A percentile compares a stretch with the other conserved stretches of the same genome.
These are phyloP conservation scores for Debaryomyces sp. DNA, from an alignment of 1,139 yeast genomes.

Conservation along the genomic window DNA sequence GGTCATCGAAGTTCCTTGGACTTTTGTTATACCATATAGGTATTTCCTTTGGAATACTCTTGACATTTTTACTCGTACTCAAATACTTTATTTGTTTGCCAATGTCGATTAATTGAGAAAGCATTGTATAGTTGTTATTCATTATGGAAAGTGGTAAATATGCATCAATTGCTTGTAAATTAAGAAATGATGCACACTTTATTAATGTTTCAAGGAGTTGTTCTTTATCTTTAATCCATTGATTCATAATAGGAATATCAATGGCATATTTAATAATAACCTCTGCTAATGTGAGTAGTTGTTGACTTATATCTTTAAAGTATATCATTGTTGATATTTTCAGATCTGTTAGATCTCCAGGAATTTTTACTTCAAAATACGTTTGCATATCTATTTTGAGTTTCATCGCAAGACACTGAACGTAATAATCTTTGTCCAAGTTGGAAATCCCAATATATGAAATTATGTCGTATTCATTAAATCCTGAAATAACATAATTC, in stretches of 20 bases:
- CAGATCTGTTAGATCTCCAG: slow-evolving; percentile 16
- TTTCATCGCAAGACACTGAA: slow-evolving; percentile 8
- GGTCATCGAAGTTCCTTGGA: slow-evolving; percentile 6
- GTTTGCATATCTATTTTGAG: slow-evolving; percentile 9
- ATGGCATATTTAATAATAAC: not conserved
- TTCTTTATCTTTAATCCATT: slow-evolving; percentile 4
- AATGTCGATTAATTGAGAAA: not conserved
- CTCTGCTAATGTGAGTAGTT: slow-evolving; percentile 8
- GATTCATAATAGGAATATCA: not conserved
- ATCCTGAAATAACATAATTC: slow-evolving; percentile 11
- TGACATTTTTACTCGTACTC: not conserved
- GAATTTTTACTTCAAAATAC: slow-evolving; percentile 17
- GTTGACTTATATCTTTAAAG: slow-evolving; percentile 6
- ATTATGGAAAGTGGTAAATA: slow-evolving; percentile 4
- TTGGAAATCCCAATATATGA: not conserved
- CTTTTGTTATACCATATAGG: slow-evolving; percentile 2
- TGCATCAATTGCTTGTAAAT: slow-evolving; percentile 14
- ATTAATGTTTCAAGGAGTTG: slow-evolving; percentile 4
- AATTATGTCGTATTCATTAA: slow-evolving; percentile 1
- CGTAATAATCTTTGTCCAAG: not conserved
- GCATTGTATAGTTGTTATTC: slow-evolving; percentile 1
- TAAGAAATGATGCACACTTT: slow-evolving; percentile 11
- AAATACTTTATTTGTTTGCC: slow-evolving; percentile 2
- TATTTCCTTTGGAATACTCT: slow-evolving; percentile 1
- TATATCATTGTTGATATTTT: slow-evolving; percentile 7